Conservation (phyloP, 1,139 yeast species). For the Zygoascus meyerae region DNA sequence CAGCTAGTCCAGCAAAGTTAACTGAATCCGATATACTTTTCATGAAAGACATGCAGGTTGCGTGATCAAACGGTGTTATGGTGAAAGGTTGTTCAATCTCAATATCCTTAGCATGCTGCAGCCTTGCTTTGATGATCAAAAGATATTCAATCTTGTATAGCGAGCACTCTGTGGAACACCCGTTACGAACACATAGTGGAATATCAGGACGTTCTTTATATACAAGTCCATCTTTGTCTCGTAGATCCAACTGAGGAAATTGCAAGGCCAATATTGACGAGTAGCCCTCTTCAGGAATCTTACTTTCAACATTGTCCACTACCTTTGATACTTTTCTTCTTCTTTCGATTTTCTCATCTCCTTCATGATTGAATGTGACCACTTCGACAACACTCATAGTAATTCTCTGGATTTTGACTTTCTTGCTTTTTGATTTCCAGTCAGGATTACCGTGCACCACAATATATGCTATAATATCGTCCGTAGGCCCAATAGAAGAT, state of each 20-base stretch:
- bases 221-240: slow-evolving; percentile 28
- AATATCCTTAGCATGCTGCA: slow-evolving; percentile 37
- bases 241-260: slow-evolving; percentile 28
- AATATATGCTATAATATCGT: slow-evolving; percentile 29
- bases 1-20: slow-evolving; percentile 37
- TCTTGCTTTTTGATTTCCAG: slow-evolving; percentile 32
- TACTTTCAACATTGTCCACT: slow-evolving; percentile 27
- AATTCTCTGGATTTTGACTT: slow-evolving; percentile 34
- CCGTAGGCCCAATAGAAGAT: slow-evolving; percentile 39
- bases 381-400: slow-evolving; percentile 36
- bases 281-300: slow-evolving; percentile 28
- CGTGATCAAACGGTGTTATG: slow-evolving; percentile 36
- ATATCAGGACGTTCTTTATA: slow-evolving; percentile 34
- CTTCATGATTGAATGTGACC: slow-evolving; percentile 30
- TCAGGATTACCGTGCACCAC: slow-evolving; percentile 35
- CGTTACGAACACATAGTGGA: slow-evolving; percentile 33
- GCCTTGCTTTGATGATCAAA: slow-evolving; percentile 34
- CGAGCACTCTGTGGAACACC: slow-evolving; percentile 35
- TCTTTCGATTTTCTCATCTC: slow-evolving; percentile 32
- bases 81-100: slow-evolving; percentile 35
- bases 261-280: slow-evolving; percentile 29
- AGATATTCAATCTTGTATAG: slow-evolving; percentile 34
- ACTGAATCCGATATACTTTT: slow-evolving; percentile 33
- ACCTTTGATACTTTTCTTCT: slow-evolving; percentile 31
- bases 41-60: slow-evolving; percentile 35